These are phyloP conservation scores for Phytopythium helicoides DNA, from an alignment of 352 stramenopile genomes.

Conservation along the genomic window DNA sequence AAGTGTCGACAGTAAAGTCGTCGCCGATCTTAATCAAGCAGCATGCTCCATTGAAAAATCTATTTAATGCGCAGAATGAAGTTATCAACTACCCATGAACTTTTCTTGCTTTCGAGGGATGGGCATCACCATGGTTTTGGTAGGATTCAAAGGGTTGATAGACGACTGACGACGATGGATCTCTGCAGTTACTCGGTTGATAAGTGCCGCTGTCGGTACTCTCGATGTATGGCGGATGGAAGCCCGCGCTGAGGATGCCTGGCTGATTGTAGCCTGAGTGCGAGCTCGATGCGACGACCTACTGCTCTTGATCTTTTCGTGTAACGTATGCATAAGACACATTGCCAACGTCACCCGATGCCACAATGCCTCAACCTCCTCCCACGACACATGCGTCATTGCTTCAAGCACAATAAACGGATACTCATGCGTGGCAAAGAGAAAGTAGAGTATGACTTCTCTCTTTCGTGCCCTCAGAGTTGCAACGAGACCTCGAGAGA, in stretches of 20 bases:
- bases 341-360: conserved; percentile 19
- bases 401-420: conserved; percentile 24
- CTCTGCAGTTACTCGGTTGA: neutral
- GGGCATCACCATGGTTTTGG: neutral
- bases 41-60: no score
- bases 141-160: neutral
- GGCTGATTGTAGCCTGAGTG: no score
- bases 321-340: conserved; percentile 25
- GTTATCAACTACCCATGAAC: no score
- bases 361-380: conserved; percentile 30
- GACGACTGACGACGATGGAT: neutral
- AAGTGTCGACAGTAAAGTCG: no score
- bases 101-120: no score
- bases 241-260: no score
- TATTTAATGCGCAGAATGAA: no score
- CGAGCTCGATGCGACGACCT: neutral
- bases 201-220: neutral
- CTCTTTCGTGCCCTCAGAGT: conserved; percentile 12
- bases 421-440: conserved; percentile 35
- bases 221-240: no score
- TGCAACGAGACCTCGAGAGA: conserved; percentile 10
- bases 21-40: neutral
- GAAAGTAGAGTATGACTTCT: conserved; percentile 25
- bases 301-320: neutral
- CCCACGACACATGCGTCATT: conserved; percentile 19